Conservation (phyloP, 2,329 filamentous ascomycete species). For the Thielaviopsis ethacetica region DNA sequence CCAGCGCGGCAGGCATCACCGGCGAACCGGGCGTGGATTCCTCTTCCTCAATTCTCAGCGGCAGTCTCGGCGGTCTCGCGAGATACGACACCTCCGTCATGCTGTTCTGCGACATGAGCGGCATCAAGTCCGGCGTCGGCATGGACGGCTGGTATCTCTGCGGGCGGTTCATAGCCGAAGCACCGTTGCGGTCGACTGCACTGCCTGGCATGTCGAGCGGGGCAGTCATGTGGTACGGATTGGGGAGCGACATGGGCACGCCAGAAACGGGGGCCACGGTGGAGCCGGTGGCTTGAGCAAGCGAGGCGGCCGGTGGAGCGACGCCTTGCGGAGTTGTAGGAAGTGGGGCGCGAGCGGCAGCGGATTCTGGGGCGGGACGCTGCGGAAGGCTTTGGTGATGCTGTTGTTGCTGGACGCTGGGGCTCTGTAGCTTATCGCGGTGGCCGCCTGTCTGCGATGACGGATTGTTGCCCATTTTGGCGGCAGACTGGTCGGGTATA, state of each 20-base stretch:
- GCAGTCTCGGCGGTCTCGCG: slow-evolving; percentile 68
- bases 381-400: slow-evolving; percentile 10
- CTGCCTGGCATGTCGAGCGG: slow-evolving; percentile 11
- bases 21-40: slow-evolving; percentile 79
- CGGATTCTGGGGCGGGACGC: slow-evolving; percentile 14
- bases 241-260: slow-evolving; percentile 15
- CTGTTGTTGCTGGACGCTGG: slow-evolving; percentile 13
- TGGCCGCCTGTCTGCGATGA: not conserved
- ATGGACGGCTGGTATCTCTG: slow-evolving; percentile 8
- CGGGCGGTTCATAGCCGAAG: not conserved
- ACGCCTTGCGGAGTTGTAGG: slow-evolving; percentile 38
- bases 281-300: slow-evolving; percentile 42
- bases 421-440: slow-evolving; percentile 3
- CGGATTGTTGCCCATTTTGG: slow-evolving; percentile 2
- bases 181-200: slow-evolving; percentile 2
- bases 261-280: slow-evolving; percentile 24
- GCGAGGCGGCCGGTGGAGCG: slow-evolving; percentile 45
- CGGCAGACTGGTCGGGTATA: not conserved
- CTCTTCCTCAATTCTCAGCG: slow-evolving; percentile 86
- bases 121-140: slow-evolving; percentile 6
- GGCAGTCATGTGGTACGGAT: not conserved
- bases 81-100: slow-evolving; percentile 47
- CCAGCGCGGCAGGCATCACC: slow-evolving; percentile 51
- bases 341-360: slow-evolving; percentile 23
- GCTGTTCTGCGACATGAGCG: slow-evolving; percentile 36